Percentiles rank a stretch among this genome's conserved stretches.
Evolutionary conservation across 2,329 filamentous ascomycete species (phyloP).

Genomic region (Paradendryphiella salina): DNA sequence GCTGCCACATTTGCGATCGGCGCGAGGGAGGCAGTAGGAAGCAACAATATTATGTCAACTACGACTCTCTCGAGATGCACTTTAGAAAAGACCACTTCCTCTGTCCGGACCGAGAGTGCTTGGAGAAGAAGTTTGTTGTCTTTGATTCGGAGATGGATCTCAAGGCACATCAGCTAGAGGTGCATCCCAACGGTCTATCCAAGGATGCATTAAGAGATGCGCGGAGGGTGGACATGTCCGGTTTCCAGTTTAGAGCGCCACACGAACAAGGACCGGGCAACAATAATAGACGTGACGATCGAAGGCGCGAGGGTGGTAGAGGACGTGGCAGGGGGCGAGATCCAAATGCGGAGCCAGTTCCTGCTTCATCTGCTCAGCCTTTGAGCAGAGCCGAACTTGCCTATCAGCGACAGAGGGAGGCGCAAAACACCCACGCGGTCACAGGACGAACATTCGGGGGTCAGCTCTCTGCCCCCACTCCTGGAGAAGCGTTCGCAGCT

Average conservation of each 20-base stretch:
- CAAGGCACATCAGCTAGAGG: constrained; percentile 86
- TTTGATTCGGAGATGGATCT: constrained; percentile 94
- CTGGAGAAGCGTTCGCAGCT: constrained; percentile 51
- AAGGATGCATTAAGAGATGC: constrained; percentile 85
- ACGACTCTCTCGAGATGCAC: constrained; percentile 81
- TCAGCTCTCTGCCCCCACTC: constrained; percentile 65
- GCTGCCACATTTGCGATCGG: constrained; percentile 91
- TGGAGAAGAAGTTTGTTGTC: constrained; percentile 97
- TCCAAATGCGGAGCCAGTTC: constrained; percentile 80
- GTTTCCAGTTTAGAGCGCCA: constrained; percentile 76
- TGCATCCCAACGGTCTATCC: constrained; percentile 76
- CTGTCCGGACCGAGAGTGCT: constrained; percentile 81
- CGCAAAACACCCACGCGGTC: constrained; percentile 82
- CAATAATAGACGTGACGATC: constrained; percentile 51
- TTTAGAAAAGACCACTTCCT: constrained; percentile 86
- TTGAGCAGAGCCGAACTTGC: constrained; percentile 85
- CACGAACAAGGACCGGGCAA: constrained; percentile 59
- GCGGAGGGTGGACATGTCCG: constrained; percentile 80
- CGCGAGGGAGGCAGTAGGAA: constrained; percentile 59
- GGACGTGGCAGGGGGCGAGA: constrained; percentile 72
- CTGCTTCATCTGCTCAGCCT: constrained; percentile 75
- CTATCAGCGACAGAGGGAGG: constrained; percentile 87
- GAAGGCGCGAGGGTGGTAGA: constrained; percentile 52
- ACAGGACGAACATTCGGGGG: constrained; percentile 82
- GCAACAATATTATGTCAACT: constrained; percentile 90